phyloP scores from a whole-genome alignment of 352 stramenopile species.

The Pythium dissimile region DNA sequence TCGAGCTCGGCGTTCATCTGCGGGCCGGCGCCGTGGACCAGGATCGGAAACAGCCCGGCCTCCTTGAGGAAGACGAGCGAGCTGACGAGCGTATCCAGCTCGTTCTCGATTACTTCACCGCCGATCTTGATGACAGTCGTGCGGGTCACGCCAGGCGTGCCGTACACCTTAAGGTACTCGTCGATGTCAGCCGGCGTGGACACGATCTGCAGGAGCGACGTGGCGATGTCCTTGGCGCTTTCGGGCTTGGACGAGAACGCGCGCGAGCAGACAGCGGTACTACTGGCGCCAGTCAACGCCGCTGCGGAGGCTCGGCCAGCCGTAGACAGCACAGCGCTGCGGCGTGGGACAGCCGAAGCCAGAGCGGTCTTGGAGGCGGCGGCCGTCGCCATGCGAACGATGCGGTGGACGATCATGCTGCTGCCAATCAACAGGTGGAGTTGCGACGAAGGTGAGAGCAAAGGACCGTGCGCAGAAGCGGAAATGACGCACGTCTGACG shows the following conservation, averaged over 20 bases:
- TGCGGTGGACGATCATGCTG: slow-evolving; percentile 21
- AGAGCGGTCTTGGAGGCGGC: background rate
- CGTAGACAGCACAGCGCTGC: background rate
- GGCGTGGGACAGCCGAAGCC: background rate
- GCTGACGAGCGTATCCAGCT: slow-evolving; percentile 81
- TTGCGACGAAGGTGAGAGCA: background rate
- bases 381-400: slow-evolving; percentile 14
- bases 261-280: no score
- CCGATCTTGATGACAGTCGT: slow-evolving; percentile 89
- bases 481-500: no score
- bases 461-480: slow-evolving; percentile 8
- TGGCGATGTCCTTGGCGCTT: slow-evolving; percentile 55
- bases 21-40: slow-evolving; percentile 85
- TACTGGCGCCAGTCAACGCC: background rate
- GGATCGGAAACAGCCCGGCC: slow-evolving; percentile 78
- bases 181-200: slow-evolving; percentile 49
- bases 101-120: slow-evolving; percentile 85
- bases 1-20: slow-evolving; percentile 89
- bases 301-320: background rate
- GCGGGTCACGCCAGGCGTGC: slow-evolving; percentile 60
- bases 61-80: slow-evolving; percentile 84
- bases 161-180: slow-evolving; percentile 74
- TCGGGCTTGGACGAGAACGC: slow-evolving; percentile 22
- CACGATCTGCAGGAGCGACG: slow-evolving; percentile 54
- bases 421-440: no score